These are phyloP conservation scores for Globisporangium lucens DNA, from an alignment of 352 stramenopile species.

Conservation along the genomic window DNA sequence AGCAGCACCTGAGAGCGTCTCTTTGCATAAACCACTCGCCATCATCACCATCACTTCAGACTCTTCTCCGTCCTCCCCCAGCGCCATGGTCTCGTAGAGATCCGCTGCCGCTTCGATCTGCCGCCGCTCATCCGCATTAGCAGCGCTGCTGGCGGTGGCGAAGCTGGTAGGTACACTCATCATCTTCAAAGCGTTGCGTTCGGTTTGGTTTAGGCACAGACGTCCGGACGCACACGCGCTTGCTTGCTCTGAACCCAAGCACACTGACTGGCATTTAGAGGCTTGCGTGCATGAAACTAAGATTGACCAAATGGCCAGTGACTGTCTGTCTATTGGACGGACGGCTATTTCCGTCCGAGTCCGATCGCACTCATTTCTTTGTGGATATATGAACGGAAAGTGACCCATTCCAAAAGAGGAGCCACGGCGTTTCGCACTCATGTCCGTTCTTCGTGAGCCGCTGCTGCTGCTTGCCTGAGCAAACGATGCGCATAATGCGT, in stretches of 20 bases:
- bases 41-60: background rate
- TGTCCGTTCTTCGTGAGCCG: background rate
- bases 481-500: no score
- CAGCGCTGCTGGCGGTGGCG: background rate
- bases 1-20: background rate
- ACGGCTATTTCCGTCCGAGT: background rate
- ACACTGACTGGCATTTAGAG: background rate
- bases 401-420: background rate
- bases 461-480: no score
- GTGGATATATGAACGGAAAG: background rate
- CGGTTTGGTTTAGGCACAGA: background rate
- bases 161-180: background rate
- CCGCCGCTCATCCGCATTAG: background rate
- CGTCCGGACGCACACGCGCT: background rate
- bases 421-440: background rate
- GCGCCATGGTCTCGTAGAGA: conserved; percentile 4
- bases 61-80: background rate
- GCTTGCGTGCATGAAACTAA: background rate
- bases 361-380: background rate
- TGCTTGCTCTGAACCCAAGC: background rate
- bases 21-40: background rate
- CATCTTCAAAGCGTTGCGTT: background rate
- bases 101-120: conserved; percentile 11
- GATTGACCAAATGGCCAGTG: background rate
- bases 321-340: background rate